Evolutionary conservation across 352 stramenopile genomes (phyloP).

Genomic region (Thalassiosira mediterranea): DNA sequence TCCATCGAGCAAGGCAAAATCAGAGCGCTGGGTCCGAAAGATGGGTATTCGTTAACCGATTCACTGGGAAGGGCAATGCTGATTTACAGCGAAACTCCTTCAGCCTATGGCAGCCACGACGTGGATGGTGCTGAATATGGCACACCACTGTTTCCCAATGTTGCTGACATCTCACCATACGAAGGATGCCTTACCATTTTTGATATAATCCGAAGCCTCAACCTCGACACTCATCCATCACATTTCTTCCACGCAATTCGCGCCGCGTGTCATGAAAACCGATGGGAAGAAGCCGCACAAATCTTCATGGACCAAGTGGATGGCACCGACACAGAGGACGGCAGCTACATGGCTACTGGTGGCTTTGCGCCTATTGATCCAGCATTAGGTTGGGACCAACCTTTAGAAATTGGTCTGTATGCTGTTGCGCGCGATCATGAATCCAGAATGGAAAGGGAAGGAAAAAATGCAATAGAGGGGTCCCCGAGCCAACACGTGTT

Average conservation of each 20-base stretch:
- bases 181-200: conserved; percentile 46
- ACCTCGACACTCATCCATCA: conserved; percentile 58
- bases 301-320: conserved; percentile 73
- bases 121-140: too few species aligned
- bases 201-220: conserved; percentile 39
- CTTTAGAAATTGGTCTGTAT: conserved; percentile 65
- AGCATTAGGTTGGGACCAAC: conserved; percentile 46
- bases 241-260: conserved; percentile 65
- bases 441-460: too few species aligned
- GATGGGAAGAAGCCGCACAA: conserved; percentile 62
- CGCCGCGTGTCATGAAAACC: conserved; percentile 48
- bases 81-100: conserved; percentile 47
- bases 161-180: conserved; percentile 27
- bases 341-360: conserved; percentile 31
- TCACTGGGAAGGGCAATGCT: conserved; percentile 34
- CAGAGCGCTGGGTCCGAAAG: conserved; percentile 29
- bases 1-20: conserved; percentile 40
- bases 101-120: not conserved
- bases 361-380: conserved; percentile 53
- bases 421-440: conserved; percentile 59
- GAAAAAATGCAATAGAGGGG: conserved; percentile 26
- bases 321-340: conserved; percentile 18
- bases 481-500: conserved; percentile 63
- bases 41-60: conserved; percentile 33
- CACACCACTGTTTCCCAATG: too few species aligned